These are phyloP conservation scores for Phyllosticta citrichinensis DNA, from an alignment of 2,329 filamentous ascomycete species.

Conservation along the genomic window DNA sequence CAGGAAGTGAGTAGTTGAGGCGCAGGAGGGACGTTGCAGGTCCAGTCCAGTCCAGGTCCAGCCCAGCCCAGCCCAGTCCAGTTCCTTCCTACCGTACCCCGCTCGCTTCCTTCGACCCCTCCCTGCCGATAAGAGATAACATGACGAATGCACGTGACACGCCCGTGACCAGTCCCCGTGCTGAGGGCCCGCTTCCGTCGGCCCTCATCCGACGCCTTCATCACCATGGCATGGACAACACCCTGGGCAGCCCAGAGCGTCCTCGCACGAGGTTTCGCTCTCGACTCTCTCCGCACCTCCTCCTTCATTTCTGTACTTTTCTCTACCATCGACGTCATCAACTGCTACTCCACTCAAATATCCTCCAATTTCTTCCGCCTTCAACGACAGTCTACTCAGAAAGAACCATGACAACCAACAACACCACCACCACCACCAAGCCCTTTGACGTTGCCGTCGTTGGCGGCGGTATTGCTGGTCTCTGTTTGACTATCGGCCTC, in stretches of 20 bases:
- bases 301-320: neutral
- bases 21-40: neutral
- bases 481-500: conserved; percentile 45
- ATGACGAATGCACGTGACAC: no score
- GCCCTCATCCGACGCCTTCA: conserved; percentile 9
- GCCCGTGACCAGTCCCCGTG: neutral
- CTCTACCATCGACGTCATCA: neutral
- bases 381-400: neutral
- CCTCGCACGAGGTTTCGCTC: conserved; percentile 2
- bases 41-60: neutral
- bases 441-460: conserved; percentile 44
- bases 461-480: conserved; percentile 49
- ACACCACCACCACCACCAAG: conserved; percentile 16
- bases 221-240: neutral
- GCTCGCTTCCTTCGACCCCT: no score
- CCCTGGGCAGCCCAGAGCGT: neutral
- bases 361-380: neutral
- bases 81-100: no score
- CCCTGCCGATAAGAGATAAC: no score
- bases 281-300: neutral
- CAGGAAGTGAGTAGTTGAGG: neutral
- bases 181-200: neutral
- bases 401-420: conserved; percentile 21
- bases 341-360: neutral
- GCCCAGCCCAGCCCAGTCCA: no score